Percentiles rank a stretch among this genome's conserved stretches.
These are phyloP conservation scores for Jatropha curcas DNA, from an alignment of 345 rosid genomes.

Conservation along the genomic window DNA sequence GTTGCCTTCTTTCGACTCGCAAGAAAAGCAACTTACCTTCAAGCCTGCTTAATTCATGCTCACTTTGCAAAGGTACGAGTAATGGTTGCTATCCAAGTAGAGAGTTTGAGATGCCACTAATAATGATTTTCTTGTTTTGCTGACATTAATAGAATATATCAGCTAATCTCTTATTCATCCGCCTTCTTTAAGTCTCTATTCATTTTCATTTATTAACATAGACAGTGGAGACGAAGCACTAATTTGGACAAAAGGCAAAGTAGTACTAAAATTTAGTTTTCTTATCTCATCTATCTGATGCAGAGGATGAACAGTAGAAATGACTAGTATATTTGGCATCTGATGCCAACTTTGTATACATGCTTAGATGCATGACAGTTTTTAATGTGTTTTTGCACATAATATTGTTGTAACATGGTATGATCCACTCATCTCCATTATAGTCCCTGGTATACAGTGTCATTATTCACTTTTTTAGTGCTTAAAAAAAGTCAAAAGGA, in stretches of 20 bases:
- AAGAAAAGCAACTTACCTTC: conserved; percentile 86
- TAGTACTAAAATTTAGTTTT: background rate
- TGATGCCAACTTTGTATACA: background rate
- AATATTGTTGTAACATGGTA: background rate
- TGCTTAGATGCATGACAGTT: background rate
- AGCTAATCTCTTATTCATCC: background rate
- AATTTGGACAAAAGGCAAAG: background rate
- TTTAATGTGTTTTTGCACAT: background rate
- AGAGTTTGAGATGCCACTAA: background rate
- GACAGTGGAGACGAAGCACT: background rate
- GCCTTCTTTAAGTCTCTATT: background rate
- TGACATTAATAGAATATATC: background rate
- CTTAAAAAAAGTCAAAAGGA: background rate
- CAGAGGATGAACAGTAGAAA: background rate
- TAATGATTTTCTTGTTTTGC: background rate
- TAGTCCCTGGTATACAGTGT: background rate
- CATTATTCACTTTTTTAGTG: background rate
- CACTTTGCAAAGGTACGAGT: conserved; percentile 86
- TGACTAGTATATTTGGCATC: background rate
- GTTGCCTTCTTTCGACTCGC: conserved; percentile 91
- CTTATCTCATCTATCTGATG: background rate
- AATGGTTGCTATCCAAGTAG: conserved; percentile 9
- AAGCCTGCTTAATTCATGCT: conserved; percentile 99
- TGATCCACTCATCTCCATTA: background rate
- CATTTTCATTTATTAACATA: background rate